A percentile compares a stretch with the other conserved stretches of the same genome.
Evolutionary conservation across 805 yeast species (phyloP).

Genomic region (Saccharomyces paradoxus): DNA sequence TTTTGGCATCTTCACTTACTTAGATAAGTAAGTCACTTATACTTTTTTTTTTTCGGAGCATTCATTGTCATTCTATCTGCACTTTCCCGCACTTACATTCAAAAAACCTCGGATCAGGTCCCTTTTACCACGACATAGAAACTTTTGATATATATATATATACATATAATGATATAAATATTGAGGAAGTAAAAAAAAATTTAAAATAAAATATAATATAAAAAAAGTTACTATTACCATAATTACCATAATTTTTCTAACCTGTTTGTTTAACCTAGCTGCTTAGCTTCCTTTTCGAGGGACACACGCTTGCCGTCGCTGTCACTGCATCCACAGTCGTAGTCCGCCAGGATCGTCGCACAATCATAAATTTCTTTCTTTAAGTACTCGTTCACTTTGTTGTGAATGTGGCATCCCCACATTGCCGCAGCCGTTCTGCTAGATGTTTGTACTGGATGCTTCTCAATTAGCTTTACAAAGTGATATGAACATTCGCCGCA

Average conservation of each 20-base stretch:
- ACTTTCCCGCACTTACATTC: background rate
- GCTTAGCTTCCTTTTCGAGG: conserved; percentile 11
- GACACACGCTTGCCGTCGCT: conserved; percentile 36
- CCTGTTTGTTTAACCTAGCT: conserved; percentile 8
- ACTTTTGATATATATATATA: background rate
- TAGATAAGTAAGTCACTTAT: background rate
- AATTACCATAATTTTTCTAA: too few relatives aligned
- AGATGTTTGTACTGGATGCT: conserved; percentile 78
- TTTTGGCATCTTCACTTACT: background rate
- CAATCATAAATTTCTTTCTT: conserved; percentile 76
- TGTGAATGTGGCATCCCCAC: conserved; percentile 95
- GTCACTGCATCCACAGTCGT: conserved; percentile 95
- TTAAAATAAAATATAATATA: background rate
- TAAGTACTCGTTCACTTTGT: conserved; percentile 69
- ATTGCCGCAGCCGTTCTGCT: conserved; percentile 74
- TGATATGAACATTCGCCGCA: conserved; percentile 97
- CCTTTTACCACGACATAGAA: background rate
- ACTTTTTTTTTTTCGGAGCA: background rate
- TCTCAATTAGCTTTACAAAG: conserved; percentile 57
- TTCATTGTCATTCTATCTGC: background rate
- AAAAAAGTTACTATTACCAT: background rate
- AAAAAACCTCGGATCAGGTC: background rate
- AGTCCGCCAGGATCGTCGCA: conserved; percentile 73
- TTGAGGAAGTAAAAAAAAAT: background rate
- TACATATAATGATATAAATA: background rate